A percentile compares a stretch with the other conserved stretches of the same genome.
These are phyloP conservation scores for Albugo laibachii DNA, from an alignment of 352 stramenopile genomes.

Conservation along the genomic window DNA sequence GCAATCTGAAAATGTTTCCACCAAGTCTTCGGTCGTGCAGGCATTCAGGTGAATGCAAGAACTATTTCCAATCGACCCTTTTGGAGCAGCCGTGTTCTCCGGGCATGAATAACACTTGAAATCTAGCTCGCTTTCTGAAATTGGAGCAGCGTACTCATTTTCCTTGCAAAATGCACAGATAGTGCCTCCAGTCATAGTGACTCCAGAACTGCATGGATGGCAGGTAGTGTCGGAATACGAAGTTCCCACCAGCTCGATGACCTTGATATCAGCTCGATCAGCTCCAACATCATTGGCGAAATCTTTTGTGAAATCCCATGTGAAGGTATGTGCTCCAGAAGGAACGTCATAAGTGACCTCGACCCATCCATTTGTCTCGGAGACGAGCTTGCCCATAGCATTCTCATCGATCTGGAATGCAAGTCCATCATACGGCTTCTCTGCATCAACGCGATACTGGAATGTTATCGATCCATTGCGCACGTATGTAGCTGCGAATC, in stretches of 20 bases:
- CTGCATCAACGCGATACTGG: constrained; percentile 52
- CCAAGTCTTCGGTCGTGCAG: constrained; percentile 39
- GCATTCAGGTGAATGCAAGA: constrained; percentile 39
- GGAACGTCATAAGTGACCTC: constrained; percentile 33
- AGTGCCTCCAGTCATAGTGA: constrained; percentile 52
- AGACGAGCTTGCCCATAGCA: constrained; percentile 25
- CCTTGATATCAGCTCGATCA: constrained; percentile 49
- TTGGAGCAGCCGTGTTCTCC: constrained; percentile 29
- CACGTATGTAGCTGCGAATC: constrained; percentile 57
- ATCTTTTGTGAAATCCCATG: constrained; percentile 71
- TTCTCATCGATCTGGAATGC: constrained; percentile 56
- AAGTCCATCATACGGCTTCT: constrained; percentile 52
- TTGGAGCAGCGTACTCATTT: constrained; percentile 53
- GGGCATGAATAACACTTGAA: constrained; percentile 59
- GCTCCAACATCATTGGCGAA: constrained; percentile 42
- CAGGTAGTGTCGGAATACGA: constrained; percentile 47
- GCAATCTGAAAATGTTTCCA: constrained; percentile 37
- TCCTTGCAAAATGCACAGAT: constrained; percentile 59
- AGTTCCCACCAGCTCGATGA: constrained; percentile 72
- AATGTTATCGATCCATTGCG: constrained; percentile 52
- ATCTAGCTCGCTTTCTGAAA: constrained; percentile 49
- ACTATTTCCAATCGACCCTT: constrained; percentile 48
- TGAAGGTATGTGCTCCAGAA: constrained; percentile 39
- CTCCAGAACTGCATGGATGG: constrained; percentile 49
- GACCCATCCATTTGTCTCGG: constrained; percentile 45